Evolutionary conservation across 441 rosid genomes (phyloP), one percentile per base, ranked within the genome.

Genomic region (Aleurites moluccanus): DNA sequence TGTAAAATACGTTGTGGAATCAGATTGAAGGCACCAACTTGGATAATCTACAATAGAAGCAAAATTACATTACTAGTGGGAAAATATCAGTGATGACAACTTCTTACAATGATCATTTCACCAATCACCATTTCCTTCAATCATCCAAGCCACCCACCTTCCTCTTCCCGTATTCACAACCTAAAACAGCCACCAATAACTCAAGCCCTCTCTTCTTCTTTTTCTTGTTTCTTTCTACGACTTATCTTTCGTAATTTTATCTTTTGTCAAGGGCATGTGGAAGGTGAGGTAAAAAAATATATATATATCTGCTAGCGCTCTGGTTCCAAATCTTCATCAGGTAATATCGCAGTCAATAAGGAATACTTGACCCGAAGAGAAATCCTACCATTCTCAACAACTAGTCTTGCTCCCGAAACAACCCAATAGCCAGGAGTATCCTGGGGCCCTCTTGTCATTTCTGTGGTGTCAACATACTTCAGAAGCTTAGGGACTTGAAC

Each of bases 341-440:
- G 87, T 75, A 86, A 40, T 71, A 93, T 56, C 2, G 84, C 81
- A 66, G 99, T 91, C 74, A 96, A 80, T 28, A 96, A 81, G 23
- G 99, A 93, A 86, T 92, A 96, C 88, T 84, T 96, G 3, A 92
- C 99, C 74, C 89, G 92, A 62, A 93, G 84, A 62, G 97, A 96
- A 81, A 96, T 93, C 83, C 83, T 88, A 68, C 97, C 99, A 74
- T 87, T 91, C 88, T 93, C 97, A 3, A 93, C 97, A 9, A 84
- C 68, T 30, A 96, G 81, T 70, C 88, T 90, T 57, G 98, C 99
- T 69, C 99, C 99, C 0, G 99, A 92, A n/a, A 96, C 96, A 67
- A 90, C 93, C 99, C 99, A 96, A 82, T 96, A 96, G 23, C 99
- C 98, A 0, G 99, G 99, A 78, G 85, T 82, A 76, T 93, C 94